Evolutionary conservation across 305 asterid species (phyloP).

Genomic region (Rubia tinctorum): DNA sequence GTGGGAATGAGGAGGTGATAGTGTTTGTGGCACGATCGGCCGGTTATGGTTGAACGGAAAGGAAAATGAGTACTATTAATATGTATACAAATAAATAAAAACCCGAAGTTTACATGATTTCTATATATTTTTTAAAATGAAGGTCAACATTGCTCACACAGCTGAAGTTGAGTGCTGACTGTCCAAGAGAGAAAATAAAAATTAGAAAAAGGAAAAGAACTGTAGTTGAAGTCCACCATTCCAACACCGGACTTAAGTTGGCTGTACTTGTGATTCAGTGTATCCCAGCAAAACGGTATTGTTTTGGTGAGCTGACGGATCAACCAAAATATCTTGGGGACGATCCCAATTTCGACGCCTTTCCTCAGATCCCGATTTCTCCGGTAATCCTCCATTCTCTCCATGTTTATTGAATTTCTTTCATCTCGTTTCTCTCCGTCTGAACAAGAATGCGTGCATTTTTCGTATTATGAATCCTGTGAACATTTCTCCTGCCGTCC

Average conservation of each 20-base stretch:
- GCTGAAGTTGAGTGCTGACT: not conserved
- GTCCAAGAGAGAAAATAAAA: not conserved
- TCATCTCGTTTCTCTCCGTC: not conserved
- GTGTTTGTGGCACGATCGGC: too few species aligned
- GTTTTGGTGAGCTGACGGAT: not conserved
- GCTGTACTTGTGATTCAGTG: not conserved
- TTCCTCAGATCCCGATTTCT: slow-evolving; percentile 14
- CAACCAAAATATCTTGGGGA: slow-evolving; percentile 9
- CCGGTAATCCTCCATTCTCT: not conserved
- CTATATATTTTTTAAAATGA: too few species aligned
- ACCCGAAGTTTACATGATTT: too few species aligned
- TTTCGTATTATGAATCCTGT: not conserved
- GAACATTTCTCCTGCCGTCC: not conserved
- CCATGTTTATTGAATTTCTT: not conserved
- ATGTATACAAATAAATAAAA: too few species aligned
- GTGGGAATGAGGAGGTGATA: too few species aligned
- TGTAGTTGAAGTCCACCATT: not conserved
- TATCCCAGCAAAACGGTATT: not conserved
- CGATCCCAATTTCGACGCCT: slow-evolving; percentile 15
- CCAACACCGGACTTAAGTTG: not conserved
- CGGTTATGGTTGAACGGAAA: too few species aligned
- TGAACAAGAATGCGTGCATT: not conserved
- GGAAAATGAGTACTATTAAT: too few species aligned
- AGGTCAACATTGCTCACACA: not conserved
- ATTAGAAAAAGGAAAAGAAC: not conserved